Conservation (phyloP, 352 stramenopile species). For the Phytophthora agathidicida region DNA sequence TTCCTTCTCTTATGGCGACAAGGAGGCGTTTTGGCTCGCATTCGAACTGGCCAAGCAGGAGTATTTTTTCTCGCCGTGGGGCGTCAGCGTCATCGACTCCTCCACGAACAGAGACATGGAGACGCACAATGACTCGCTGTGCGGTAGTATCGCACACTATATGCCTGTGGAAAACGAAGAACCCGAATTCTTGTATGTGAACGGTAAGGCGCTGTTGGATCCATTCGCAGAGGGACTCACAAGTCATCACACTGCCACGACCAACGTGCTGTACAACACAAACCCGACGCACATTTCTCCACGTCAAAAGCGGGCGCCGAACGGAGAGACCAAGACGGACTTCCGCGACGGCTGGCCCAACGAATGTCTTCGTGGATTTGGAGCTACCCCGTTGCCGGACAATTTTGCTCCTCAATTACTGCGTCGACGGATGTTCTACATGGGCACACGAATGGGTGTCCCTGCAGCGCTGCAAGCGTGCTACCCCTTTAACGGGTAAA, state of each 20-base stretch:
- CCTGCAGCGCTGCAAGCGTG: conserved; percentile 33
- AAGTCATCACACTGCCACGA: conserved; percentile 25
- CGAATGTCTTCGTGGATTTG: conserved; percentile 58
- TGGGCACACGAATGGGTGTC: conserved; percentile 39
- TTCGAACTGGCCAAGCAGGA: conserved; percentile 54
- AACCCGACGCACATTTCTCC: conserved; percentile 50
- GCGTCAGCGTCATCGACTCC: conserved; percentile 43
- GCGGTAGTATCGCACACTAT: conserved; percentile 49
- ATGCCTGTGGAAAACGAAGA: conserved; percentile 30
- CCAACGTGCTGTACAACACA: conserved; percentile 55
- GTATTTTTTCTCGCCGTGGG: conserved; percentile 64
- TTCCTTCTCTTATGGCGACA: conserved; percentile 55
- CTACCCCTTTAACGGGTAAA: conserved; percentile 32
- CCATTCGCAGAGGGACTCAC: conserved; percentile 31
- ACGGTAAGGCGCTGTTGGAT: conserved; percentile 50
- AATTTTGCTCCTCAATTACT: conserved; percentile 41
- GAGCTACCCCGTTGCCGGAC: conserved; percentile 41
- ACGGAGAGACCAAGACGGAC: conserved; percentile 21
- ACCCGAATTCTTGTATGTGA: conserved; percentile 62
- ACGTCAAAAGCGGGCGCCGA: conserved; percentile 31
- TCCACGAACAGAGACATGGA: conserved; percentile 41
- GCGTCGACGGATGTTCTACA: conserved; percentile 48
- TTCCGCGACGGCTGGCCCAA: conserved; percentile 32
- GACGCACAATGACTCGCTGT: conserved; percentile 42
- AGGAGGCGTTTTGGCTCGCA: conserved; percentile 57